These are phyloP conservation scores for Rosellinia necatrix DNA, from an alignment of 2,329 filamentous ascomycete genomes.

Conservation along the genomic window DNA sequence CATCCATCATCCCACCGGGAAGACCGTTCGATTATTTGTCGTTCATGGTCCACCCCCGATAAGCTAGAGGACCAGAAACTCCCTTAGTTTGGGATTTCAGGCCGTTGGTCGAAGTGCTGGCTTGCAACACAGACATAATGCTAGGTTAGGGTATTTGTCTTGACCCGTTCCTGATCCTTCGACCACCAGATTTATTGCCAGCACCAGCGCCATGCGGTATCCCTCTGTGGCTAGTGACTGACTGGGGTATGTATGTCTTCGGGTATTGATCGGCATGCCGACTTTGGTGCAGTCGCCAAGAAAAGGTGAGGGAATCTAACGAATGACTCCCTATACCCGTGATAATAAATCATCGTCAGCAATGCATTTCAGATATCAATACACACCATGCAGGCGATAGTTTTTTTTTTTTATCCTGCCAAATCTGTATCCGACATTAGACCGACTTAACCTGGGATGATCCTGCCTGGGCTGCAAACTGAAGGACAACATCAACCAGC, in stretches of 20 bases:
- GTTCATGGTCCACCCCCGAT: conserved; percentile 6
- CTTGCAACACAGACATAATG: not conserved
- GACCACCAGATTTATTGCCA: too few species aligned
- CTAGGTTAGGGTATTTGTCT: conserved; percentile 5
- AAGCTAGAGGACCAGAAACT: not conserved
- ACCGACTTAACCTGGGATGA: conserved; percentile 2
- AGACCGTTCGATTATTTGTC: conserved; percentile 21
- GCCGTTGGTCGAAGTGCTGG: not conserved
- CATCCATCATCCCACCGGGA: conserved; percentile 21
- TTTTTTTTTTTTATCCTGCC: not conserved
- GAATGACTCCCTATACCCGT: conserved; percentile 1
- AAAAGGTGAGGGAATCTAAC: not conserved
- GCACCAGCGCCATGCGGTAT: conserved; percentile 6
- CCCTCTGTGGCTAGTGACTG: conserved; percentile 20
- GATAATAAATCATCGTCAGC: conserved; percentile 12
- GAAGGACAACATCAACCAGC: not conserved
- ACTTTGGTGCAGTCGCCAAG: conserved; percentile 1
- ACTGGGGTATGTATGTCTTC: conserved; percentile 1
- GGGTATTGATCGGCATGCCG: conserved; percentile 9
- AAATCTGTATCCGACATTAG: conserved; percentile 4
- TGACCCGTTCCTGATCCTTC: conserved; percentile 13
- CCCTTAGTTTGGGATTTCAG: conserved; percentile 12
- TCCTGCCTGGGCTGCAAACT: not conserved
- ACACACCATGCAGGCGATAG: too few species aligned
- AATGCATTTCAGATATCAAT: conserved; percentile 5